Base-by-base conservation (phyloP, 2,329 filamentous ascomycete genomes). In the Sporothrix globosa region DNA sequence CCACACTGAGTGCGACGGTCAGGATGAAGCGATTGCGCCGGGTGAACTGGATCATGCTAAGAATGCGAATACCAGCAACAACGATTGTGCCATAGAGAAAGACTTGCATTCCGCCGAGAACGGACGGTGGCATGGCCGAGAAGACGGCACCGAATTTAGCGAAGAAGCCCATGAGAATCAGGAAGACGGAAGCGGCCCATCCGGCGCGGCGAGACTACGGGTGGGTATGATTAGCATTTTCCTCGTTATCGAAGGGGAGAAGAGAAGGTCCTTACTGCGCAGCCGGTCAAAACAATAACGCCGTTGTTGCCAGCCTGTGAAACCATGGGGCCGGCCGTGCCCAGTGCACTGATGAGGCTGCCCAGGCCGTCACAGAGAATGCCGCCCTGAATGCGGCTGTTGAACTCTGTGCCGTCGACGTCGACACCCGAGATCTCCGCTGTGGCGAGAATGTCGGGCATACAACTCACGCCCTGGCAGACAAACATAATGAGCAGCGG, bases 371-470 rank as follows among this genome's bases (percentile, higher is more conserved):
- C 92, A 0, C 91, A 91, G 2, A 96, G 80, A 13, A 94, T 86
- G 50, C 92, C 92, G 13, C 92, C 92, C 78, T 94, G 91, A 74
- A 94, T 91, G 10, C 91, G 86, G 27, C 86, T 90, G 78, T 94
- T 91, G 80, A 92, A 93, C 24, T 87, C 80, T 58, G 83, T 81
- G 74, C 91, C 91, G 34, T 91, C 87, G 68, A 93, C 89, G 77
- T 93, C 89, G 39, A 93, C 86, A 27, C 86, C 86, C 1, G 90
- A 92, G 17, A 94, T 91, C 75, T 95, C 92, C 78, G 91, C 93
- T 1, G 91, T 53, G 6, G 52, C 52, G 21, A 53, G 21, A 53
- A 53, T 53, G 21, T 53, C 52, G 52, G 52, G 52, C 66, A 94
- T 92, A 61, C 71, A 72, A 1, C 34, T 53, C 24, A 72, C 71